Evolutionary conservation across 345 rosid genomes (phyloP).

Genomic region (Firmiana major): DNA sequence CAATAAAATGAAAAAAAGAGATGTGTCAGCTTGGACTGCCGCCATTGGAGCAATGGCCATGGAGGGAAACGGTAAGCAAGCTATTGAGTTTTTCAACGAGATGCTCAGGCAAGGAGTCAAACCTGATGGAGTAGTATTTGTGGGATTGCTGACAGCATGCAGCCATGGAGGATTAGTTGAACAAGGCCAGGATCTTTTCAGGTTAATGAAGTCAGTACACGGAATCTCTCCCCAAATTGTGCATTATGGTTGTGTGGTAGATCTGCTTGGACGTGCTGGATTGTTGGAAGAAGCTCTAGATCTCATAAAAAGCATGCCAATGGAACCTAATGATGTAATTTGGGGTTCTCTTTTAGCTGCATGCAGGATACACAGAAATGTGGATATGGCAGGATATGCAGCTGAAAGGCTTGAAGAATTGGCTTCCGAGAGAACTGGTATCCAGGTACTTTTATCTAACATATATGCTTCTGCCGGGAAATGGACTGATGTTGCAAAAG

Average conservation of each 20-base stretch:
- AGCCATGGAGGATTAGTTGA: slow-evolving; percentile 45
- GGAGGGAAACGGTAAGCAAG: slow-evolving; percentile 39
- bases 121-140: slow-evolving; percentile 42
- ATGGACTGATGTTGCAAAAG: slow-evolving; percentile 46
- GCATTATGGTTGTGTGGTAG: slow-evolving; percentile 64
- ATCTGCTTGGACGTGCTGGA: slow-evolving; percentile 56
- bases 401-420: slow-evolving; percentile 34
- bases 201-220: slow-evolving; percentile 39
- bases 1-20: slow-evolving; percentile 39
- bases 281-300: slow-evolving; percentile 40
- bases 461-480: slow-evolving; percentile 45
- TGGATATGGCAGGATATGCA: slow-evolving; percentile 36
- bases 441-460: slow-evolving; percentile 39
- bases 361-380: slow-evolving; percentile 40
- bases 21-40: slow-evolving; percentile 63
- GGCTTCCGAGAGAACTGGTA: slow-evolving; percentile 33
- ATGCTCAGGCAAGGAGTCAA: slow-evolving; percentile 41
- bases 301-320: slow-evolving; percentile 43
- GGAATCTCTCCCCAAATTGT: slow-evolving; percentile 39
- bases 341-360: slow-evolving; percentile 52
- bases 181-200: slow-evolving; percentile 41
- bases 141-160: slow-evolving; percentile 43
- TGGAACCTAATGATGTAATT: slow-evolving; percentile 51
- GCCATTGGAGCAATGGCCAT: slow-evolving; percentile 50
- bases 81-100: slow-evolving; percentile 40